These are phyloP conservation scores for Dipteronia sinensis DNA, from an alignment of 345 rosid species.

Conservation along the genomic window DNA sequence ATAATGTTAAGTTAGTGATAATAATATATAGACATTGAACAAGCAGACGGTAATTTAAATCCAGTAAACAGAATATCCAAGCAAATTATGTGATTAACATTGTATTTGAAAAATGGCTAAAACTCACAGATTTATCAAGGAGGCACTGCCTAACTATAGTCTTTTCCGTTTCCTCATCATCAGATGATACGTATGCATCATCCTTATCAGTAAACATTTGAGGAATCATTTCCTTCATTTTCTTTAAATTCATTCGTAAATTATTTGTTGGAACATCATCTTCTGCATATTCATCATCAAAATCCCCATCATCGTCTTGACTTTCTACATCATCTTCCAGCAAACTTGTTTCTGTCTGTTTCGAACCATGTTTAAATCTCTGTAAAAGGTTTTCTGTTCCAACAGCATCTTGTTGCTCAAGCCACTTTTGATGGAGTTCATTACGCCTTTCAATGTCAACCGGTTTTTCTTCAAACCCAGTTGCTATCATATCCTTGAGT, in stretches of 20 bases:
- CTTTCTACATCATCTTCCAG: slow-evolving; percentile 52
- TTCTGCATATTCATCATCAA: slow-evolving; percentile 47
- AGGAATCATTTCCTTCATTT: slow-evolving; percentile 84
- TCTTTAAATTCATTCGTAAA: slow-evolving; percentile 60
- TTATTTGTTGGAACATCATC: slow-evolving; percentile 43
- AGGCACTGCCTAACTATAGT: slow-evolving; percentile 45
- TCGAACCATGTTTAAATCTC: slow-evolving; percentile 63
- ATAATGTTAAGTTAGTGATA: slow-evolving; percentile 17
- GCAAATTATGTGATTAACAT: background rate
- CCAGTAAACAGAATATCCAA: slow-evolving; percentile 1
- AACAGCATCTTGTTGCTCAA: slow-evolving; percentile 82
- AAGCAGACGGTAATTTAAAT: background rate
- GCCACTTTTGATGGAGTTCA: slow-evolving; percentile 93
- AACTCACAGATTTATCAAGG: slow-evolving; percentile 68
- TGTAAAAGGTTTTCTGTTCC: slow-evolving; percentile 81
- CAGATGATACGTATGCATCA: slow-evolving; percentile 79
- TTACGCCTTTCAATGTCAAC: slow-evolving; percentile 74
- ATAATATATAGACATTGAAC: background rate
- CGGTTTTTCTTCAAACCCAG: slow-evolving; percentile 67
- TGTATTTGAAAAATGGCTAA: slow-evolving; percentile 3
- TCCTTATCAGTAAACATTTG: slow-evolving; percentile 85
- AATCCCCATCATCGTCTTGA: slow-evolving; percentile 40
- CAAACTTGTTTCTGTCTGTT: slow-evolving; percentile 39
- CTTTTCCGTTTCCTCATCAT: slow-evolving; percentile 81
- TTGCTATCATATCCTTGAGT: slow-evolving; percentile 74